phyloP scores from a whole-genome alignment of 352 stramenopile species.

The Pythium phragmiticola region DNA sequence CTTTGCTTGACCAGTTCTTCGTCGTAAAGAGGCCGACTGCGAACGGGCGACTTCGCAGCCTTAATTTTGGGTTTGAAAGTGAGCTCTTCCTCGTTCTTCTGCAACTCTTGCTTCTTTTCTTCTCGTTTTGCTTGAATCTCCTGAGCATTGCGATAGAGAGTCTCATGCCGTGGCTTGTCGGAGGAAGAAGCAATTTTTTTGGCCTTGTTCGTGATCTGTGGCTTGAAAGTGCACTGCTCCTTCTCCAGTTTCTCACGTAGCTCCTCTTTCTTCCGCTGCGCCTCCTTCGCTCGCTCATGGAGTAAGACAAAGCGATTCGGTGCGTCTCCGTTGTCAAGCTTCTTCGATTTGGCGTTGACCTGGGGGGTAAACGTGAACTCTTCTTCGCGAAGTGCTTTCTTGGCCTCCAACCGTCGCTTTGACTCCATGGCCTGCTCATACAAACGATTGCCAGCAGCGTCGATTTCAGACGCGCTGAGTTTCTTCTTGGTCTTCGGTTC shows the following conservation, averaged over 20 bases:
- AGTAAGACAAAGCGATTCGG: conserved; percentile 42
- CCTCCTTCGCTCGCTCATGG: conserved; percentile 58
- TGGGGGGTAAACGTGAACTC: conserved; percentile 59
- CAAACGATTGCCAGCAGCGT: conserved; percentile 56
- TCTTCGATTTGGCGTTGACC: conserved; percentile 50
- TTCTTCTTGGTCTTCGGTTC: conserved; percentile 44
- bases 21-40: conserved; percentile 66
- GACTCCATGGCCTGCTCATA: conserved; percentile 63
- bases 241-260: conserved; percentile 52
- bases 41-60: conserved; percentile 49
- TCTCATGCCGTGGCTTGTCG: conserved; percentile 59
- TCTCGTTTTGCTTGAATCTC: conserved; percentile 69
- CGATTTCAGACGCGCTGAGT: conserved; percentile 46
- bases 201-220: conserved; percentile 62
- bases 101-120: conserved; percentile 58
- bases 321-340: conserved; percentile 34
- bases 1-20: conserved; percentile 70
- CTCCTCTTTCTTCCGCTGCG: conserved; percentile 51
- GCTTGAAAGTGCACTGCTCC: conserved; percentile 61
- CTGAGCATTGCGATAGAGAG: conserved; percentile 68
- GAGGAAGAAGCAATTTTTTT: conserved; percentile 45
- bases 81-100: conserved; percentile 57
- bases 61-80: conserved; percentile 84
- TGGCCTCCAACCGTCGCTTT: conserved; percentile 53
- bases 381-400: conserved; percentile 49